Evolutionary conservation across 2,329 filamentous ascomycete species (phyloP), one percentile per base, ranked within the genome.

Genomic region (Pseudodiploospora longispora): DNA sequence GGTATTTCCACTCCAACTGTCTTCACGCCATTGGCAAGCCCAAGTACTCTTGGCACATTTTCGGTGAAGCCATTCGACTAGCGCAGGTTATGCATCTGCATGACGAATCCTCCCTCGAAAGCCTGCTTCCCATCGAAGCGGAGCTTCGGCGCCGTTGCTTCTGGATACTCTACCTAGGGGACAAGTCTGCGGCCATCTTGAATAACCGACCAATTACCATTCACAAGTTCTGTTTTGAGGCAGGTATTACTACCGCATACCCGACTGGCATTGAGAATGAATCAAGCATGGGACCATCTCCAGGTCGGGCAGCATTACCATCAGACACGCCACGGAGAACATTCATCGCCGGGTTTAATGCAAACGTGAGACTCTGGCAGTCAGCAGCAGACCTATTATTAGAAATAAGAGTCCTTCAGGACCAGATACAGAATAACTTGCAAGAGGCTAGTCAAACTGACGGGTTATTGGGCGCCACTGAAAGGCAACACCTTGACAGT

Each of bases 1-100:
- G 68, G 4, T 69, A 70, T 41, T 67, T 70, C 27, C 68, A 71
- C 41, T 70, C 68, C 10, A 70, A 69, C 43, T 69, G 67, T 36
- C 51, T 71, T 3, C 68, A 71, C 38, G 66, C 66, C 1, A 56
- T 64, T 1, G 68, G 67, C 0, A 68, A 66, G 35, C 65, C 66
- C 4, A 61, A 64, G 28, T 61, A 66, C 19, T 70, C 68, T 4
- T 70, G 68, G 66, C 65, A 69, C 39, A 66, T 70, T 2, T 67
- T 71, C 48, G 67, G 68, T 2, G 66, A 70, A 46, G 68, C 67
- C 1, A 63, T 62, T 4, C 56, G 66, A 2, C 59, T 71, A 5
- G 63, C 61, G 0, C 67, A 71, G 47, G 61, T 63, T 2, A 70
- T 71, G 66, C 58, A 65, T 10, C 50, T 71, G 29, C 60, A 71